Conservation (phyloP, 495 filamentous ascomycete species). For the Penicillium macrosclerotiorum region DNA sequence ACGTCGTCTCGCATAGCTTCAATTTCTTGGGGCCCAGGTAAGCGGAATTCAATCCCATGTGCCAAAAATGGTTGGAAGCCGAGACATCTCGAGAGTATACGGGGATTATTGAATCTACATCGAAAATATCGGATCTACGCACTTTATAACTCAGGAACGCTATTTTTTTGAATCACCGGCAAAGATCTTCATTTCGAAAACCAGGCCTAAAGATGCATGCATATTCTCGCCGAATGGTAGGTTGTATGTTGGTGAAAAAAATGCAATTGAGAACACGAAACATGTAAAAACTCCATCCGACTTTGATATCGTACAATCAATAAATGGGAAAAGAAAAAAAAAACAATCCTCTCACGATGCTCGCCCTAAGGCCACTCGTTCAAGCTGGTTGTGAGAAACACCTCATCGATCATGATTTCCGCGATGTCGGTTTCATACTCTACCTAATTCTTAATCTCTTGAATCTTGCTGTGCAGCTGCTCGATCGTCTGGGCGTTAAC, state of each 20-base stretch:
- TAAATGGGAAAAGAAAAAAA: constrained; percentile 1
- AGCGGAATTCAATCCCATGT: too few relatives aligned
- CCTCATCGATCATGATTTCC: constrained; percentile 1
- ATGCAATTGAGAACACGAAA: not conserved
- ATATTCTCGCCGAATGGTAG: not conserved
- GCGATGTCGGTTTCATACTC: not conserved
- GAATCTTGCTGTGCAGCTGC: constrained; percentile 30
- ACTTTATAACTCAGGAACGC: too few relatives aligned
- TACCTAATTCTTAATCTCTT: constrained; percentile 26
- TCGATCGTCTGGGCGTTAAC: constrained; percentile 55
- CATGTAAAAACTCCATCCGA: not conserved
- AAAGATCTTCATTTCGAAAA: constrained; percentile 1
- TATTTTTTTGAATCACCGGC: too few relatives aligned
- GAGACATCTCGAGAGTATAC: not conserved
- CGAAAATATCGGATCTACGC: too few relatives aligned
- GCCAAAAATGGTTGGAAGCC: too few relatives aligned
- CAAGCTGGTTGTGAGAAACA: too few relatives aligned
- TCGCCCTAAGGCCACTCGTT: too few relatives aligned
- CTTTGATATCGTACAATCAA: constrained; percentile 7
- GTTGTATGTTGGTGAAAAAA: constrained; percentile 1
- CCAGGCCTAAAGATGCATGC: not conserved
- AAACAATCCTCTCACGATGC: too few relatives aligned
- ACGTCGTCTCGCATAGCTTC: not conserved
- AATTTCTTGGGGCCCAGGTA: too few relatives aligned
- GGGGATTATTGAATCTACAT: too few relatives aligned